These are phyloP conservation scores for Cordyceps cateniannulata DNA, from an alignment of 2,329 filamentous ascomycete species.

Conservation along the genomic window DNA sequence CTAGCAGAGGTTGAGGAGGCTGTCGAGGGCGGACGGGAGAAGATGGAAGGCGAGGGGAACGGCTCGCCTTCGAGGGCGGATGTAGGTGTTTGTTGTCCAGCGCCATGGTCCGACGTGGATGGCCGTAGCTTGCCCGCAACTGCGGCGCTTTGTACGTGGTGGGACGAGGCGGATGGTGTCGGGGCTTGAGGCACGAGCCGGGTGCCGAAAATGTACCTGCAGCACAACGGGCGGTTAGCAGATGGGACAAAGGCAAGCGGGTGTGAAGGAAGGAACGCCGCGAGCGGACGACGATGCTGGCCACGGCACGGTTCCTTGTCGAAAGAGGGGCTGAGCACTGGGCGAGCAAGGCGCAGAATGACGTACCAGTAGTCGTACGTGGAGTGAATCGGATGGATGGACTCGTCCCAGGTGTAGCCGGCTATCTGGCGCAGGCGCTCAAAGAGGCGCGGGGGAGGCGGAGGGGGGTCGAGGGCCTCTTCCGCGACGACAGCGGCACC, in stretches of 20 bases:
- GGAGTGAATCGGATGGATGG: constrained; percentile 48
- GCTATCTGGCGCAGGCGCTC: constrained; percentile 67
- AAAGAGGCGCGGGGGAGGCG: constrained; percentile 60
- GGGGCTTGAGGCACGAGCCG: constrained; percentile 47
- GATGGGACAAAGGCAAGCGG: not conserved
- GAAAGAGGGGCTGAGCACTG: not conserved
- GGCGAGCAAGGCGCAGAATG: not conserved
- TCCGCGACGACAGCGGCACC: constrained; percentile 42
- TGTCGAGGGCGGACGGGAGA: constrained; percentile 23
- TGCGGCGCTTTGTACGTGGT: constrained; percentile 38
- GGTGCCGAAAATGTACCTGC: constrained; percentile 60
- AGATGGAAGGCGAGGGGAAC: constrained; percentile 24
- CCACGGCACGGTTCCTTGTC: not conserved
- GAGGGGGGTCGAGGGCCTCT: constrained; percentile 56
- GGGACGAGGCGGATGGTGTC: constrained; percentile 40
- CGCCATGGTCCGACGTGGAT: constrained; percentile 35
- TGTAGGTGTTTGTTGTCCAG: constrained; percentile 25
- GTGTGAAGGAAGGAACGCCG: too few species aligned
- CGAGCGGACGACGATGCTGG: too few species aligned
- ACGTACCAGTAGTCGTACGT: constrained; percentile 83
- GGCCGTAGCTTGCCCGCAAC: constrained; percentile 36
- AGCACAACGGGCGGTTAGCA: constrained; percentile 16
- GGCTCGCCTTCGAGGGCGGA: constrained; percentile 30
- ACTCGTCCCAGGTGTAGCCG: constrained; percentile 72
- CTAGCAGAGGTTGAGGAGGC: constrained; percentile 27